A percentile compares a stretch with the other conserved stretches of the same genome.
Conservation (phyloP, 1,284 basidiomycete genomes). For the Xerocomus nothofagi region DNA sequence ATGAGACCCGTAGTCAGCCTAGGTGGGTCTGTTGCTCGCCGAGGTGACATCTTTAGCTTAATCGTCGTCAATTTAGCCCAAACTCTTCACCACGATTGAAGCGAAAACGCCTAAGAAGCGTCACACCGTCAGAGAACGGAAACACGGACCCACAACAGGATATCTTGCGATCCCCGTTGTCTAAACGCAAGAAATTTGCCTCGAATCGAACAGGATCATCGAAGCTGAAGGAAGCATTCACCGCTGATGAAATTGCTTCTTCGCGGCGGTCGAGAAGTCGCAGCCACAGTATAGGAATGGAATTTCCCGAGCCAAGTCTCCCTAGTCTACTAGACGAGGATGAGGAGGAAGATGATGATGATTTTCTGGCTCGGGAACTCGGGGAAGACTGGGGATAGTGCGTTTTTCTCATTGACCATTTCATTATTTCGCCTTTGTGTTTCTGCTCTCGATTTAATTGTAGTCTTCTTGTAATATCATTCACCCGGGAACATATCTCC, state of each 20-base stretch:
- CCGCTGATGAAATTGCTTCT: conserved; percentile 52
- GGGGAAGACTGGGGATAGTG: conserved; percentile 70
- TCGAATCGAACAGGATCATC: conserved; percentile 63
- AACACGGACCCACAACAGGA: conserved; percentile 38
- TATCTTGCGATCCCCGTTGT: conserved; percentile 61
- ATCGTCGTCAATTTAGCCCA: conserved; percentile 36
- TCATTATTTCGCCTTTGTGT: neutral
- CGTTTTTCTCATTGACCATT: neutral
- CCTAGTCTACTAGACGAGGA: conserved; percentile 37
- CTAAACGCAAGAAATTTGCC: conserved; percentile 73
- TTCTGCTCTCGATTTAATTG: conserved; percentile 22
- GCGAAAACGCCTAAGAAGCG: conserved; percentile 68
- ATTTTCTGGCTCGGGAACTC: conserved; percentile 72
- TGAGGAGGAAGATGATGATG: conserved; percentile 51
- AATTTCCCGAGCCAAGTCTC: conserved; percentile 7
- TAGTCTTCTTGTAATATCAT: conserved; percentile 24
- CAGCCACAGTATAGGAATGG: conserved; percentile 29
- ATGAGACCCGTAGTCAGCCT: conserved; percentile 31
- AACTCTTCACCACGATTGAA: conserved; percentile 48
- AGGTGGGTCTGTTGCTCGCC: conserved; percentile 23
- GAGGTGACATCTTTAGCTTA: conserved; percentile 1
- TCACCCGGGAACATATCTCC: conserved; percentile 3
- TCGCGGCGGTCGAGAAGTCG: conserved; percentile 34
- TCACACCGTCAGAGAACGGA: conserved; percentile 63
- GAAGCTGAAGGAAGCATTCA: conserved; percentile 64